Evolutionary conservation across 1,284 basidiomycete genomes (phyloP).

Genomic region (Tylopilus sp.): DNA sequence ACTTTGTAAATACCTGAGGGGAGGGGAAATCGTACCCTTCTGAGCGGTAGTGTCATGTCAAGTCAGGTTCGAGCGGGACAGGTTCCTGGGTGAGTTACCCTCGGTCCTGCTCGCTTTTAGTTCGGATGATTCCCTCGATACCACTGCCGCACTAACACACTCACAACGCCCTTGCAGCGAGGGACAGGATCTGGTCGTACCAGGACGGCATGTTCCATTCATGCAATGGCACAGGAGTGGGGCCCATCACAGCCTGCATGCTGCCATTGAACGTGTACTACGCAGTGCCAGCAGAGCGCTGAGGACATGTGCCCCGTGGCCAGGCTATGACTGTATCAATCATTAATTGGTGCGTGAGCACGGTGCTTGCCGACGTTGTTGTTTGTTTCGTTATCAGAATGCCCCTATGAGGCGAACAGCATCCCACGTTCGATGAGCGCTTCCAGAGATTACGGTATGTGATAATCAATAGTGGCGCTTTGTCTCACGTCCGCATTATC

Average conservation of each 20-base stretch:
- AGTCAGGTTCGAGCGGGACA: background rate
- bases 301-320: background rate
- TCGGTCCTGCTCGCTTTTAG: slow-evolving; percentile 14
- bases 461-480: background rate
- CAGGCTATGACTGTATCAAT: background rate
- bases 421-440: slow-evolving; percentile 1
- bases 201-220: background rate
- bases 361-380: slow-evolving; percentile 5
- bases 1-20: background rate
- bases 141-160: slow-evolving; percentile 14
- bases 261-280: background rate
- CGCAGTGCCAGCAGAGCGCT: background rate
- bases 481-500: background rate
- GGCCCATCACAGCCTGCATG: background rate
- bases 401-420: background rate
- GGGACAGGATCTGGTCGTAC: background rate
- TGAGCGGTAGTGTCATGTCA: slow-evolving; percentile 5
- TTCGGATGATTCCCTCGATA: background rate
- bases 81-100: background rate
- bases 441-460: background rate
- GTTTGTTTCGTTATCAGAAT: background rate
- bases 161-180: slow-evolving; percentile 3
- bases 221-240: background rate
- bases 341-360: background rate
- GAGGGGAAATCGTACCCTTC: slow-evolving; percentile 6